phyloP scores from a whole-genome alignment of 2,329 filamentous ascomycete genomes.

The Ilyonectria destructans region DNA sequence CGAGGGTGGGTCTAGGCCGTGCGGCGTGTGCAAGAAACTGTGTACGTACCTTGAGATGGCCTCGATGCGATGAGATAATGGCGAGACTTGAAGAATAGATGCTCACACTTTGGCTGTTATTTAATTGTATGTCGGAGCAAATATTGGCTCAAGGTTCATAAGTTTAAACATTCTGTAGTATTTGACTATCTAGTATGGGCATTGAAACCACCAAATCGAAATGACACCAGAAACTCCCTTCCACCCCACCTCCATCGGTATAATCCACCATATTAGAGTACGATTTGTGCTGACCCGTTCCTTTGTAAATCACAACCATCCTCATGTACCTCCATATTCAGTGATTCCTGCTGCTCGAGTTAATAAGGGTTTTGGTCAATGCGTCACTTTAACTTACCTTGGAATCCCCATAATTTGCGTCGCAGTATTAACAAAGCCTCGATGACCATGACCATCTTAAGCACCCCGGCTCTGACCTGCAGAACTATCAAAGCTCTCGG shows the following conservation, averaged over 20 bases:
- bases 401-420: no score
- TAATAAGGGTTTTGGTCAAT: not conserved
- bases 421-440: not conserved
- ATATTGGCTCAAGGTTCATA: no score
- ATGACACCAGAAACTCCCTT: no score
- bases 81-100: not conserved
- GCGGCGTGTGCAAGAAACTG: not conserved
- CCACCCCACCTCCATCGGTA: not conserved
- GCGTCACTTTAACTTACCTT: not conserved
- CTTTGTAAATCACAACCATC: not conserved
- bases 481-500: slow-evolving; percentile 9
- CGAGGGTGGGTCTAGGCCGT: slow-evolving; percentile 5
- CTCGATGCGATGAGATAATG: no score
- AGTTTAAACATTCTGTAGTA: no score
- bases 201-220: not conserved
- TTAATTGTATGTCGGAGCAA: no score
- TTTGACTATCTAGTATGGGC: not conserved
- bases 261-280: not conserved
- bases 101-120: no score
- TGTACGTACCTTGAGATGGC: not conserved
- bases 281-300: not conserved
- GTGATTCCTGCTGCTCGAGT: not conserved
- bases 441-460: not conserved
- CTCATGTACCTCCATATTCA: not conserved
- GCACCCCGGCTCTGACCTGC: not conserved